A percentile compares a stretch with the other conserved stretches of the same genome.
phyloP scores from a whole-genome alignment of 2,329 filamentous ascomycete species.

The Aspergillus pseudoviridinutans region DNA sequence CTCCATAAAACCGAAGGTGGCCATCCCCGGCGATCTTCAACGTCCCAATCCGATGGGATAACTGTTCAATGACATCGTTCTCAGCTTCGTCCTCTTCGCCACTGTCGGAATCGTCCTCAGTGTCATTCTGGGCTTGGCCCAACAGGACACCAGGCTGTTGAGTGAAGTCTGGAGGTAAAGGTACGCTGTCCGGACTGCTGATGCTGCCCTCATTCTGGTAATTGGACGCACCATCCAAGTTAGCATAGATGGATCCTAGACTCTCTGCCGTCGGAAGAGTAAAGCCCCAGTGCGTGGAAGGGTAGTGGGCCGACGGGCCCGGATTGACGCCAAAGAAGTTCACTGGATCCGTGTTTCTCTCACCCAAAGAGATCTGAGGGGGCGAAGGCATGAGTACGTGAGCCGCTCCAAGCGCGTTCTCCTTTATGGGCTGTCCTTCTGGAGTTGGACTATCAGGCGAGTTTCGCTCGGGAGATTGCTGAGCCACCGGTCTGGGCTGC shows the following conservation, averaged over 20 bases:
- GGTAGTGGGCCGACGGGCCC: constrained; percentile 19
- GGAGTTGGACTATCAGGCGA: constrained; percentile 6
- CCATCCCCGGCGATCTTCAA: constrained; percentile 43
- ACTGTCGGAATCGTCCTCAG: constrained; percentile 30
- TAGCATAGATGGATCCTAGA: constrained; percentile 31
- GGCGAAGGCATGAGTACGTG: constrained; percentile 5
- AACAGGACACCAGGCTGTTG: constrained; percentile 22
- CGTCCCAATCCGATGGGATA: constrained; percentile 43
- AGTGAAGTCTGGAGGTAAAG: constrained; percentile 24
- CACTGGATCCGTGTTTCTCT: constrained; percentile 15
- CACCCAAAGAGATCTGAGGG: constrained; percentile 10
- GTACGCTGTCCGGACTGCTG: constrained; percentile 23
- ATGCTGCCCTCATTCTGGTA: constrained; percentile 18
- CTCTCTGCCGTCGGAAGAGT: constrained; percentile 36
- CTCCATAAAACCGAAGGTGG: constrained; percentile 43
- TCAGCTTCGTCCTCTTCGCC: constrained; percentile 38
- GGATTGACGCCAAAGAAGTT: constrained; percentile 21
- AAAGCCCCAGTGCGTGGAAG: constrained; percentile 29
- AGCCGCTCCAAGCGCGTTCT: background rate
- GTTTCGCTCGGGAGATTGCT: constrained; percentile 12
- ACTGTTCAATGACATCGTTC: constrained; percentile 41
- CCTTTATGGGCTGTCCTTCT: constrained; percentile 10
- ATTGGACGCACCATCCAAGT: constrained; percentile 21
- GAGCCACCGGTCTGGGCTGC: background rate
- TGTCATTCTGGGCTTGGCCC: constrained; percentile 17